These are phyloP conservation scores for Pleurotus tuber-regium DNA, from an alignment of 768 basidiomycete genomes.

Conservation along the genomic window DNA sequence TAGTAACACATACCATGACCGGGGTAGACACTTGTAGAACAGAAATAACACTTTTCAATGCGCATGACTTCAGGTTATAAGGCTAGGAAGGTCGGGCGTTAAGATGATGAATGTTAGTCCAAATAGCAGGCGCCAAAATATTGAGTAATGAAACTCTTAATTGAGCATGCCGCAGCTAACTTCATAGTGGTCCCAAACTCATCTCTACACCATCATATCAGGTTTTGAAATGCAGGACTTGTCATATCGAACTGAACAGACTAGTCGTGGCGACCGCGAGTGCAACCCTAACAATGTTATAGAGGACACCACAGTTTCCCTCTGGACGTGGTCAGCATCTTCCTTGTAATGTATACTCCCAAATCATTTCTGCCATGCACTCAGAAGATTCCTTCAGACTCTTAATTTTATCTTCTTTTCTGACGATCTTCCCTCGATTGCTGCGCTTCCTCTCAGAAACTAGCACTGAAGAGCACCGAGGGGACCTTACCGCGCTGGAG, in stretches of 20 bases:
- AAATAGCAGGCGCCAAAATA: too few species aligned
- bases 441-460: conserved; percentile 65
- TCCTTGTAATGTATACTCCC: not conserved
- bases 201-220: conserved; percentile 4
- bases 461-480: conserved; percentile 28
- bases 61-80: conserved; percentile 53
- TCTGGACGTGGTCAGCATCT: not conserved
- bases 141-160: too few species aligned
- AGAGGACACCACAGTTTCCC: not conserved
- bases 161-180: too few species aligned
- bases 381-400: conserved; percentile 15
- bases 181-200: too few species aligned
- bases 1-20: conserved; percentile 93
- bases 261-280: too few species aligned
- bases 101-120: not conserved
- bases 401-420: conserved; percentile 21
- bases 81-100: not conserved
- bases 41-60: conserved; percentile 98
- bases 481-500: conserved; percentile 62
- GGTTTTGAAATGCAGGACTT: conserved; percentile 8
- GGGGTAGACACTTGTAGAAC: conserved; percentile 94
- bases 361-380: not conserved
- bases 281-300: not conserved
- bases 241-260: not conserved
- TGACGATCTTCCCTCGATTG: conserved; percentile 58